phyloP scores from a whole-genome alignment of 768 basidiomycete genomes.

The Psilocybe azurescens region DNA sequence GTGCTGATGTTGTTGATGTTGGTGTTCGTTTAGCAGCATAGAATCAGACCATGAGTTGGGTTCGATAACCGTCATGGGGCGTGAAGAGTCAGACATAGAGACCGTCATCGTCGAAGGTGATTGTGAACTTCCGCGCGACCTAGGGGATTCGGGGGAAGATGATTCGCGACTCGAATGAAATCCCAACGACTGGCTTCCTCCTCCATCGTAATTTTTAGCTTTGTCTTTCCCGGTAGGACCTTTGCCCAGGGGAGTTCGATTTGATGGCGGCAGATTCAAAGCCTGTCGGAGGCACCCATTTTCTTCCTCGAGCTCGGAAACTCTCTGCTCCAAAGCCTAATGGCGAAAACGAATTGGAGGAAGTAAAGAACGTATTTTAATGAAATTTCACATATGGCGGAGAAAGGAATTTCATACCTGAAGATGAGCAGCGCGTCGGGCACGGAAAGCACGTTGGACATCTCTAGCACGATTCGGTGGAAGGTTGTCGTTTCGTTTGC shows the following conservation, averaged over 20 bases:
- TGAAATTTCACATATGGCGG: slow-evolving; percentile 43
- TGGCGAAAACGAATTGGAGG: slow-evolving; percentile 24
- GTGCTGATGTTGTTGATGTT: slow-evolving; percentile 29
- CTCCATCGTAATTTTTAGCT: slow-evolving; percentile 55
- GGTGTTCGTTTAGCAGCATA: slow-evolving; percentile 49
- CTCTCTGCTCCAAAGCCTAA: slow-evolving; percentile 83
- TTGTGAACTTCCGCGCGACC: slow-evolving; percentile 62
- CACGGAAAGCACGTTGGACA: slow-evolving; percentile 89
- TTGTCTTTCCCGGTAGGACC: slow-evolving; percentile 90
- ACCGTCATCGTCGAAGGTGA: slow-evolving; percentile 65
- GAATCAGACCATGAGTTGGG: slow-evolving; percentile 60
- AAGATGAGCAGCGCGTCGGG: slow-evolving; percentile 86
- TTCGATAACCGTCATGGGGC: slow-evolving; percentile 53
- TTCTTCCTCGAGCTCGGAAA: slow-evolving; percentile 84
- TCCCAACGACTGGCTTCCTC: slow-evolving; percentile 28
- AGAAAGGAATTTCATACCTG: slow-evolving; percentile 55
- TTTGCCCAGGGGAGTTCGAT: slow-evolving; percentile 74
- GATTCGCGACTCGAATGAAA: slow-evolving; percentile 48
- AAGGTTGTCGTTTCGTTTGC: slow-evolving; percentile 82
- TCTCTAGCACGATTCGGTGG: slow-evolving; percentile 86
- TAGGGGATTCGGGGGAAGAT: slow-evolving; percentile 48
- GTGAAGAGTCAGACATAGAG: slow-evolving; percentile 40
- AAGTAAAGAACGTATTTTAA: slow-evolving; percentile 32
- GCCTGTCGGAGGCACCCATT: slow-evolving; percentile 75
- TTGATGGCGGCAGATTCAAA: slow-evolving; percentile 76